phyloP scores from a whole-genome alignment of 805 yeast genomes.

The Kluyveromyces aestuarii region DNA sequence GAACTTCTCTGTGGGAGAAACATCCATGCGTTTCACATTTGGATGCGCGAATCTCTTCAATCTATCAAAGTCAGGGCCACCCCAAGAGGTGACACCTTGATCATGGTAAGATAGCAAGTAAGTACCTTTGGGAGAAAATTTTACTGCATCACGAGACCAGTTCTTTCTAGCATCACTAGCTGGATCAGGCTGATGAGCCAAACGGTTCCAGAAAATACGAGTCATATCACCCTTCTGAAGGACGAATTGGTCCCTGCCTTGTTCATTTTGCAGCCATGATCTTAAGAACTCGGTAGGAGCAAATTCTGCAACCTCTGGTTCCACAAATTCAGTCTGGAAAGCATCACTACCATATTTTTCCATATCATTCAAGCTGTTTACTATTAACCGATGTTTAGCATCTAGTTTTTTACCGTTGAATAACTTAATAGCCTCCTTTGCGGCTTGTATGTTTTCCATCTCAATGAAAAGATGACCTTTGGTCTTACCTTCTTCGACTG shows the following conservation, averaged over 20 bases:
- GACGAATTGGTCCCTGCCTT: slow-evolving; percentile 84
- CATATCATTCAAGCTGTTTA: slow-evolving; percentile 75
- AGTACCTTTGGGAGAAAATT: slow-evolving; percentile 91
- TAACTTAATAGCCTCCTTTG: slow-evolving; percentile 68
- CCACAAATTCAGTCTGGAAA: slow-evolving; percentile 51
- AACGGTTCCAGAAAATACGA: slow-evolving; percentile 81
- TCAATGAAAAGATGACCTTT: slow-evolving; percentile 85
- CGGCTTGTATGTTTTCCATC: slow-evolving; percentile 57
- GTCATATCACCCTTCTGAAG: slow-evolving; percentile 73
- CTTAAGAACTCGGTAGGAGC: slow-evolving; percentile 71
- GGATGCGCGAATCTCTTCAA: slow-evolving; percentile 78
- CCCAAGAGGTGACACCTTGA: slow-evolving; percentile 95
- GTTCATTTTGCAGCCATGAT: slow-evolving; percentile 84
- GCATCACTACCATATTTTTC: slow-evolving; percentile 67
- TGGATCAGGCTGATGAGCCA: slow-evolving; percentile 60
- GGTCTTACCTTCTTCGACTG: slow-evolving; percentile 56
- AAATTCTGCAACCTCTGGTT: slow-evolving; percentile 66
- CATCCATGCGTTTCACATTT: slow-evolving; percentile 80
- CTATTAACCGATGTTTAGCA: slow-evolving; percentile 80
- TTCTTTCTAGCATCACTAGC: slow-evolving; percentile 70
- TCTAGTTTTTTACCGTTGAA: slow-evolving; percentile 88
- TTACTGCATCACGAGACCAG: slow-evolving; percentile 82
- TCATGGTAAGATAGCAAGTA: slow-evolving; percentile 81
- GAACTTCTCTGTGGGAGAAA: slow-evolving; percentile 86
- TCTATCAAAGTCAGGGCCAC: slow-evolving; percentile 71